phyloP scores from a whole-genome alignment of 2,329 filamentous ascomycete genomes.

The Plectosphaerella sp. region DNA sequence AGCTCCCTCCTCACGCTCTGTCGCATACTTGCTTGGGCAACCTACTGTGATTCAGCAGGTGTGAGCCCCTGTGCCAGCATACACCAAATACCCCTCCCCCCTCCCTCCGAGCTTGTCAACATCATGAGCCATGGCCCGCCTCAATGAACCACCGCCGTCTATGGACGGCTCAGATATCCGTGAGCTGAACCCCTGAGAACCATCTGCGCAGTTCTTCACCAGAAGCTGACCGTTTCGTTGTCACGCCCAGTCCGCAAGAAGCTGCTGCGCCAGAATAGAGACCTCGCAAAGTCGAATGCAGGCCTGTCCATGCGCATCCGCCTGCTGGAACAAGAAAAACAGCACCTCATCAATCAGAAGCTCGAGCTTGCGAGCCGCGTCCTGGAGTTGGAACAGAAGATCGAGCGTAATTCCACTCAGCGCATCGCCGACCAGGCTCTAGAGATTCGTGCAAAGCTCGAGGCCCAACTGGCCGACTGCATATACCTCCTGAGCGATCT shows the following conservation, averaged over 20 bases:
- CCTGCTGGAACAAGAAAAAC: slow-evolving; percentile 69
- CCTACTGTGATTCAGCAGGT: not conserved
- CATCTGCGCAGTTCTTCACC: not conserved
- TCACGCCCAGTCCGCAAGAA: slow-evolving; percentile 62
- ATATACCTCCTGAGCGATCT: slow-evolving; percentile 62
- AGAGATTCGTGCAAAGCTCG: slow-evolving; percentile 66
- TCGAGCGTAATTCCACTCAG: slow-evolving; percentile 56
- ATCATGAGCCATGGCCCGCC: slow-evolving; percentile 65
- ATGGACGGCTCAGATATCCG: slow-evolving; percentile 67
- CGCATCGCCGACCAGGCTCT: slow-evolving; percentile 62
- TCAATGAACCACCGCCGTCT: slow-evolving; percentile 67
- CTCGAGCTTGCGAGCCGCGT: slow-evolving; percentile 68
- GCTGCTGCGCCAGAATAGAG: slow-evolving; percentile 78
- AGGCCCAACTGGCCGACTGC: slow-evolving; percentile 69
- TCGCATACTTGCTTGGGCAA: not conserved
- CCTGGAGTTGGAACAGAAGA: slow-evolving; percentile 62
- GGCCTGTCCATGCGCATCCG: slow-evolving; percentile 73
- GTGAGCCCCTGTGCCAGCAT: not conserved
- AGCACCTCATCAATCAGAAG: slow-evolving; percentile 74
- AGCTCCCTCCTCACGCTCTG: not conserved
- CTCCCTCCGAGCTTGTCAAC: not conserved
- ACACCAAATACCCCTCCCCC: not conserved
- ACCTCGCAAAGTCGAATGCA: slow-evolving; percentile 76
- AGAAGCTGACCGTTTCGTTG: slow-evolving; percentile 13
- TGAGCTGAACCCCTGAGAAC: slow-evolving; percentile 36